A percentile compares a stretch with the other conserved stretches of the same genome.
These are phyloP conservation scores for Lepidium campestre DNA, from an alignment of 441 rosid genomes.

Conservation along the genomic window DNA sequence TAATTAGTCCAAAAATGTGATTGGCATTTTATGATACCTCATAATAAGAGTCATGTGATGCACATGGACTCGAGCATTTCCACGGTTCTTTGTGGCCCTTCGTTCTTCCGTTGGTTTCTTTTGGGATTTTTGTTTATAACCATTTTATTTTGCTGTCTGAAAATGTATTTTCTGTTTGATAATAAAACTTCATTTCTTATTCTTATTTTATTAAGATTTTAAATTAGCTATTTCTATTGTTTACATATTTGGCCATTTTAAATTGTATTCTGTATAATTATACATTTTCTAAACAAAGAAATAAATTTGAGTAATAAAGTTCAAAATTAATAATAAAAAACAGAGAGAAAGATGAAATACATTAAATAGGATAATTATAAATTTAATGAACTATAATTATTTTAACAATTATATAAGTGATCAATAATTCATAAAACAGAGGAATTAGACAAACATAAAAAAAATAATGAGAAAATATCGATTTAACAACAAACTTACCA, in stretches of 20 bases:
- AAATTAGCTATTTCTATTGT: background rate
- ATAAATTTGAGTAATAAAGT: too few relatives aligned
- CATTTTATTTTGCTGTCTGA: background rate
- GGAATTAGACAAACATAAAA: background rate
- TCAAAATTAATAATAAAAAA: too few relatives aligned
- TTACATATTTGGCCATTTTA: too few relatives aligned
- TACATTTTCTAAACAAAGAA: too few relatives aligned
- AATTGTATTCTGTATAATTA: too few relatives aligned
- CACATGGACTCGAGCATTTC: conserved; percentile 26
- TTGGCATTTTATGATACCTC: conserved; percentile 8
- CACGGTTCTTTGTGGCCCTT: conserved; percentile 6
- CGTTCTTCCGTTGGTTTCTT: background rate
- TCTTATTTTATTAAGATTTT: background rate
- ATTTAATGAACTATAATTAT: background rate
- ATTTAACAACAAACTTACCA: too few relatives aligned
- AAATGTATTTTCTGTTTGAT: background rate
- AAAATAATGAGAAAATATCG: too few relatives aligned
- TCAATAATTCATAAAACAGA: background rate
- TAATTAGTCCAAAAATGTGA: background rate
- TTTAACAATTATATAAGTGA: background rate
- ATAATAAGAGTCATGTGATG: conserved; percentile 27
- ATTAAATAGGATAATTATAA: background rate
- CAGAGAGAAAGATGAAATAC: background rate
- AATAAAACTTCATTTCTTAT: background rate
- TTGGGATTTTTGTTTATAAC: background rate